phyloP scores from a whole-genome alignment of 2,329 filamentous ascomycete species.

The Aspergillus unguis region DNA sequence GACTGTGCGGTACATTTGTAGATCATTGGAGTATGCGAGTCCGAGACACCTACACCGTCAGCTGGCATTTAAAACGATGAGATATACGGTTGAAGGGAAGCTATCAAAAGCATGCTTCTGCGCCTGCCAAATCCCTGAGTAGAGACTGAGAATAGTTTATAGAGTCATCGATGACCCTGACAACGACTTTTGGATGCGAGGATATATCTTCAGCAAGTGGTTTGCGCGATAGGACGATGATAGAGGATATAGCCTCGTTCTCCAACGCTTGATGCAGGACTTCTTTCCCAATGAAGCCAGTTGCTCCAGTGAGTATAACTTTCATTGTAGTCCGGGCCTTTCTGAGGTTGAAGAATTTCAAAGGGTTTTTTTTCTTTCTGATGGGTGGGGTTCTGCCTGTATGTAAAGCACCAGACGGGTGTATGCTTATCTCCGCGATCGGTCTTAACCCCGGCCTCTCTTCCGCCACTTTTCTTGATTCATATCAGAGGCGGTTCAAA shows the following conservation, averaged over 20 bases:
- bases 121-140: neutral
- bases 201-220: neutral
- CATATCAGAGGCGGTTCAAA: too few relatives aligned
- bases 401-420: too few relatives aligned
- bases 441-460: too few relatives aligned
- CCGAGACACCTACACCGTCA: neutral
- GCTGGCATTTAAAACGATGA: neutral
- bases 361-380: too few relatives aligned
- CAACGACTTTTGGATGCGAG: neutral
- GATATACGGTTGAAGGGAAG: neutral
- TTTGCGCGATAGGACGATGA: neutral
- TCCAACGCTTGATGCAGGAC: neutral
- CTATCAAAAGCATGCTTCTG: neutral
- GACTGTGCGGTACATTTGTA: neutral
- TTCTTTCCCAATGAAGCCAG: neutral
- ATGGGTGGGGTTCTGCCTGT: too few relatives aligned
- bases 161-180: neutral
- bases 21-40: neutral
- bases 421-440: too few relatives aligned
- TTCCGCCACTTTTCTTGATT: too few relatives aligned
- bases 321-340: neutral
- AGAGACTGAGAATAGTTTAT: neutral
- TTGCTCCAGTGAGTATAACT: neutral
- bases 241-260: neutral
- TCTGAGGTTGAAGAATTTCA: too few relatives aligned